These are phyloP conservation scores for Aureoboletus auriporus DNA, from an alignment of 768 basidiomycete species.

Conservation along the genomic window DNA sequence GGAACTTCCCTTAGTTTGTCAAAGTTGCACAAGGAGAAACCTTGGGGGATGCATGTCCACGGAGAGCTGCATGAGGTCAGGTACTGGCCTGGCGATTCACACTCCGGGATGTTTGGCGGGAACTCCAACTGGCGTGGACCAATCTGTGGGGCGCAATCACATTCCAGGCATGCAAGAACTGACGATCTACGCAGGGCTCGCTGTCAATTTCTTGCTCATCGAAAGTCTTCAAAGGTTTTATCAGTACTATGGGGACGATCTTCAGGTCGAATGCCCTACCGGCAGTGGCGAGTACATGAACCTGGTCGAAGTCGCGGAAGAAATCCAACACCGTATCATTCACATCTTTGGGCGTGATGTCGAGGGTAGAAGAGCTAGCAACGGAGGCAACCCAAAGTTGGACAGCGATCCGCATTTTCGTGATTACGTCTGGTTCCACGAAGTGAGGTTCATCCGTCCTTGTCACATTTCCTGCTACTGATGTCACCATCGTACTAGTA, in stretches of 20 bases:
- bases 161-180: background rate
- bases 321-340: conserved; percentile 98
- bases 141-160: conserved; percentile 50
- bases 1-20: conserved; percentile 58
- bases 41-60: conserved; percentile 93
- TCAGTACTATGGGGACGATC: conserved; percentile 91
- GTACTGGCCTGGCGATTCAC: conserved; percentile 98
- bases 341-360: conserved; percentile 95
- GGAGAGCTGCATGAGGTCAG: conserved; percentile 88
- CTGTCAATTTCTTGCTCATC: conserved; percentile 93
- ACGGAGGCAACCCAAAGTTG: conserved; percentile 83
- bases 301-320: conserved; percentile 88
- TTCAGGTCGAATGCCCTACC: conserved; percentile 95
- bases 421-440: conserved; percentile 96
- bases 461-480: background rate
- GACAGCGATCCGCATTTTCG: conserved; percentile 94
- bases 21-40: conserved; percentile 83
- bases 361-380: conserved; percentile 83
- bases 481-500: conserved; percentile 45
- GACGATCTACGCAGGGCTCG: conserved; percentile 61
- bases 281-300: conserved; percentile 98
- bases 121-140: conserved; percentile 98
- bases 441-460: conserved; percentile 43
- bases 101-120: conserved; percentile 97
- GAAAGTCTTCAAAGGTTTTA: conserved; percentile 97